phyloP scores from a whole-genome alignment of 2,329 filamentous ascomycete species.

The Aspergillus bombycis region DNA sequence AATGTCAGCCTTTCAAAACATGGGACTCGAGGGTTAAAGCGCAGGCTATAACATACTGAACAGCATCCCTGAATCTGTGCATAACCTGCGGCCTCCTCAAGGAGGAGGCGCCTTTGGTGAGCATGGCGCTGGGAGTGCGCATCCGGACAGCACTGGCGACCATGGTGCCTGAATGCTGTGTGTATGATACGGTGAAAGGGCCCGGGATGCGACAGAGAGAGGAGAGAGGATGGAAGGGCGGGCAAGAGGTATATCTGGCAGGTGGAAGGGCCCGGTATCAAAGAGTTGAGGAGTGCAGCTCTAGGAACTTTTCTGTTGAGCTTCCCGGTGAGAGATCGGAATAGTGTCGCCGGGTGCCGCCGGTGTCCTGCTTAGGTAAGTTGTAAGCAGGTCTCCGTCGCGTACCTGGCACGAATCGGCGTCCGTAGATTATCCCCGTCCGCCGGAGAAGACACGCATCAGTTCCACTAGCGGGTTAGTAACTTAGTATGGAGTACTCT shows the following conservation, averaged over 20 bases:
- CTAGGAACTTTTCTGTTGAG: slow-evolving; percentile 48
- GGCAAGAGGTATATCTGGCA: slow-evolving; percentile 24
- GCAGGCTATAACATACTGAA: slow-evolving; percentile 39
- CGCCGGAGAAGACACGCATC: slow-evolving; percentile 37
- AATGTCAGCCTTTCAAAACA: slow-evolving; percentile 23
- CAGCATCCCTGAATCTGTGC: slow-evolving; percentile 46
- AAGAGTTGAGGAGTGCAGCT: slow-evolving; percentile 32
- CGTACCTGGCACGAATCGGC: slow-evolving; percentile 22
- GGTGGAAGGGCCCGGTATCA: slow-evolving; percentile 32
- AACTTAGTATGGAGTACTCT: slow-evolving; percentile 10
- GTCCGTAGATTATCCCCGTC: slow-evolving; percentile 27
- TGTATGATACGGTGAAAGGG: slow-evolving; percentile 25
- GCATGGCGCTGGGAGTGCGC: slow-evolving; percentile 48
- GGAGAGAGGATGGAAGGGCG: slow-evolving; percentile 23
- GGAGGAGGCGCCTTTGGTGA: slow-evolving; percentile 44
- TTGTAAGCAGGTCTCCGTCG: slow-evolving; percentile 9
- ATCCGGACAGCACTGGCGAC: slow-evolving; percentile 55
- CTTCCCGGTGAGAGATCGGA: slow-evolving; percentile 44
- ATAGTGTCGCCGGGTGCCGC: slow-evolving; percentile 30
- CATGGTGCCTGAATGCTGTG: slow-evolving; percentile 51
- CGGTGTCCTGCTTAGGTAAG: slow-evolving; percentile 26
- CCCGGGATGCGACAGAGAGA: slow-evolving; percentile 27
- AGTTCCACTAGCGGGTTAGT: slow-evolving; percentile 16
- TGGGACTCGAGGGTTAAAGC: background rate
- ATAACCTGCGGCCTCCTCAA: slow-evolving; percentile 51